phyloP scores from a whole-genome alignment of 1,284 basidiomycete species.

The Somion occarium region DNA sequence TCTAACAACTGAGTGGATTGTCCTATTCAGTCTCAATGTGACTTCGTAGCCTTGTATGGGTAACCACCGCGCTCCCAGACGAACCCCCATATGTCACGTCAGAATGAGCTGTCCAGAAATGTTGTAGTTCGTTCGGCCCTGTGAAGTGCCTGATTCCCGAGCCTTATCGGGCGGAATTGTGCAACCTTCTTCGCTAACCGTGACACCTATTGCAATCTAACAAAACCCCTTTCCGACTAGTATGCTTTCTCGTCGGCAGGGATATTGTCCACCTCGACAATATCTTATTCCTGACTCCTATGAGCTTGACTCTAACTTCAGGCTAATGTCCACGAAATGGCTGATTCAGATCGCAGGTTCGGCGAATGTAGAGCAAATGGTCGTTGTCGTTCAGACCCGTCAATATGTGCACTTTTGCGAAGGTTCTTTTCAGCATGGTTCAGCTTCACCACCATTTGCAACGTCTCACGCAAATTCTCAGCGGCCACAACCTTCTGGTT shows the following conservation, averaged over 20 bases:
- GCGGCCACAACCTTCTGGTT: slow-evolving; percentile 1
- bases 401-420: background rate
- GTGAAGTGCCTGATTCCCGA: background rate
- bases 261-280: background rate
- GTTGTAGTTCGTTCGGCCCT: background rate
- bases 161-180: background rate
- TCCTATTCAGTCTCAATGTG: no score
- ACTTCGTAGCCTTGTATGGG: no score
- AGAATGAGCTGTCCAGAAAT: no score
- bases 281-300: no score
- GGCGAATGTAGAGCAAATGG: no score
- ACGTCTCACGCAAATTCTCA: background rate
- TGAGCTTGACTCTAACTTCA: no score
- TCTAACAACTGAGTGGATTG: no score
- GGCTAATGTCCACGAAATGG: no score
- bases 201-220: background rate
- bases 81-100: no score
- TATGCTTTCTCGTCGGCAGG: background rate
- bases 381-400: background rate
- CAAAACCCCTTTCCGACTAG: background rate
- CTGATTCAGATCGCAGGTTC: no score
- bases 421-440: background rate
- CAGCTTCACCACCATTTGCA: background rate
- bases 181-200: background rate
- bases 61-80: no score